phyloP scores from a whole-genome alignment of 805 yeast species.

The Spencermartinsiella europaea region DNA sequence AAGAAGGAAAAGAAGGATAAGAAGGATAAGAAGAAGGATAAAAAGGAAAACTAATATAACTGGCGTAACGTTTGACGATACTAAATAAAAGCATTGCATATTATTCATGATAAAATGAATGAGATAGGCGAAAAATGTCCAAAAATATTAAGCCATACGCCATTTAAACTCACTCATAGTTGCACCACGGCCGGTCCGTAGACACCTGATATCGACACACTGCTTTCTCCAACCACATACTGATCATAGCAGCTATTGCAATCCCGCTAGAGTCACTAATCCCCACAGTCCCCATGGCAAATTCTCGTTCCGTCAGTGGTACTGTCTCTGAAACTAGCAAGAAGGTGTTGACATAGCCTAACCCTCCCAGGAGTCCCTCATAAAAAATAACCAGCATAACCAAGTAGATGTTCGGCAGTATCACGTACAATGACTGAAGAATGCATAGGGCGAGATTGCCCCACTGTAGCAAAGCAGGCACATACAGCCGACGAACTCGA shows the following conservation, averaged over 20 bases:
- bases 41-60: slow-evolving; percentile 20
- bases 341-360: slow-evolving; percentile 85
- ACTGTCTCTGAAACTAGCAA: slow-evolving; percentile 63
- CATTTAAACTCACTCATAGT: slow-evolving; percentile 29
- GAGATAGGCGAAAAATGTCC: too few species aligned
- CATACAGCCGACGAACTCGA: slow-evolving; percentile 52
- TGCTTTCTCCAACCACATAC: slow-evolving; percentile 65
- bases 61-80: background rate
- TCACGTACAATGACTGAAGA: slow-evolving; percentile 56
- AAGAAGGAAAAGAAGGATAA: slow-evolving; percentile 27
- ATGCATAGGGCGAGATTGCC: slow-evolving; percentile 56
- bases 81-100: background rate
- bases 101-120: too few species aligned
- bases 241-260: slow-evolving; percentile 71
- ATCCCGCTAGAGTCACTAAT: slow-evolving; percentile 83
- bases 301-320: slow-evolving; percentile 53
- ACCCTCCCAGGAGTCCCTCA: slow-evolving; percentile 87
- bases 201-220: slow-evolving; percentile 67
- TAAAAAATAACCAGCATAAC: slow-evolving; percentile 64
- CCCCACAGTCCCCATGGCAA: slow-evolving; percentile 78
- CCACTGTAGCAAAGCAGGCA: slow-evolving; percentile 62
- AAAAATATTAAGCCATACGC: background rate
- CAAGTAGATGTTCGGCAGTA: slow-evolving; percentile 56
- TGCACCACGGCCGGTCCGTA: slow-evolving; percentile 79
- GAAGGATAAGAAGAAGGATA: slow-evolving; percentile 26